Evolutionary conservation across 345 rosid species (phyloP).

Genomic region (Eucalyptus tenuipes): DNA sequence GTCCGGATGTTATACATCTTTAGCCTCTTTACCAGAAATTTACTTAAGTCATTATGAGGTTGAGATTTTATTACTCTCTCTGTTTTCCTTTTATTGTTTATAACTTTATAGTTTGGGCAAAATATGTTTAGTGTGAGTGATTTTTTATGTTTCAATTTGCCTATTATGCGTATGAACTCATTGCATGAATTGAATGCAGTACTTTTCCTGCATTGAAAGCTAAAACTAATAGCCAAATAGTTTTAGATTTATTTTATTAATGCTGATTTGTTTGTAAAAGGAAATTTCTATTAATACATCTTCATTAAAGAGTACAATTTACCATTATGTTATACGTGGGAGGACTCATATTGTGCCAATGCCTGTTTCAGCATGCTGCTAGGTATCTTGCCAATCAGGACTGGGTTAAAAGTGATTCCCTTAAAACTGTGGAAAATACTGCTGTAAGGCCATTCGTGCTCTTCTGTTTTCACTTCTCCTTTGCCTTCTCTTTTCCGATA

Average conservation of each 20-base stretch:
- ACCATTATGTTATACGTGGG: not conserved
- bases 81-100: not conserved
- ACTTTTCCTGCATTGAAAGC: not conserved
- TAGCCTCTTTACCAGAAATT: not conserved
- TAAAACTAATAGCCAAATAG: not conserved
- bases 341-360: not conserved
- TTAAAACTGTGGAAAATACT: slow-evolving; percentile 95
- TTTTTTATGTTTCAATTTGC: not conserved
- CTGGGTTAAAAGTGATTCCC: slow-evolving; percentile 94
- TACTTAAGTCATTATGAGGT: not conserved
- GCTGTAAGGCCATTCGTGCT: slow-evolving; percentile 48
- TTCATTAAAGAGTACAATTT: not conserved
- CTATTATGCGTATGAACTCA: not conserved
- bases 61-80: not conserved
- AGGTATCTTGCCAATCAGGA: slow-evolving; percentile 98
- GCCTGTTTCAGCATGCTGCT: slow-evolving; percentile 76
- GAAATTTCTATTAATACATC: not conserved
- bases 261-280: not conserved
- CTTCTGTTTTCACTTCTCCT: not conserved
- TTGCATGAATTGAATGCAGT: not conserved
- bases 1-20: not conserved
- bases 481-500: not conserved
- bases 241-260: not conserved
- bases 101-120: not conserved
- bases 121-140: not conserved